These are phyloP conservation scores for Debaryomyces maramus DNA, from an alignment of 805 yeast genomes.

Conservation along the genomic window DNA sequence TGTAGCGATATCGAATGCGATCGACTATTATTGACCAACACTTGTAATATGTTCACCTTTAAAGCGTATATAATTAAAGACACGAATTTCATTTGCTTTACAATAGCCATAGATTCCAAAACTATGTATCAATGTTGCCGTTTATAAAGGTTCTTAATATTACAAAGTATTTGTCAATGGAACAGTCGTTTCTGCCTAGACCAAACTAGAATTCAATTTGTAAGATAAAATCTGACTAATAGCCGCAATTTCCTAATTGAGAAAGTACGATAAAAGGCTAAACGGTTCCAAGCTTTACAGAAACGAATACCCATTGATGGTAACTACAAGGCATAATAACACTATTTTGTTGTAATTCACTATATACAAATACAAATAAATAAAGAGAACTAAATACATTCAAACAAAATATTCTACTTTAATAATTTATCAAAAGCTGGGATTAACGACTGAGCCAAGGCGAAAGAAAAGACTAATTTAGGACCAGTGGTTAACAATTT, in stretches of 20 bases:
- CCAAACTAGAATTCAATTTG: too few species aligned
- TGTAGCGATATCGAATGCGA: constrained; percentile 31
- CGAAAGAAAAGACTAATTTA: constrained; percentile 95
- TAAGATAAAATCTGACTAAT: neutral
- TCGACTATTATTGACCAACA: constrained; percentile 34
- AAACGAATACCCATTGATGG: too few species aligned
- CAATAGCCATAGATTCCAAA: too few species aligned
- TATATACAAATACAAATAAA: constrained; percentile 3
- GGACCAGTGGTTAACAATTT: constrained; percentile 97
- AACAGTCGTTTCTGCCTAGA: too few species aligned
- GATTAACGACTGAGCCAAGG: constrained; percentile 93
- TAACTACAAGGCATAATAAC: neutral
- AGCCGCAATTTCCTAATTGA: constrained; percentile 4
- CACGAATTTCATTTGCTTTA: constrained; percentile 36
- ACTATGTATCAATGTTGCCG: too few species aligned
- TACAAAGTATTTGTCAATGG: too few species aligned
- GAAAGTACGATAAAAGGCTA: too few species aligned
- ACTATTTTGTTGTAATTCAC: neutral
- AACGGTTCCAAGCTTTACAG: too few species aligned
- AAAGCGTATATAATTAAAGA: constrained; percentile 34
- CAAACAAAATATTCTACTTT: constrained; percentile 17
- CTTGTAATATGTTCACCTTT: constrained; percentile 37
- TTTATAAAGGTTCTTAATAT: too few species aligned
- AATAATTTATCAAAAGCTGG: constrained; percentile 88
- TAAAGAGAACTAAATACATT: neutral